phyloP scores from a whole-genome alignment of 2,329 filamentous ascomycete species.

The Colletotrichum tropicicola region DNA sequence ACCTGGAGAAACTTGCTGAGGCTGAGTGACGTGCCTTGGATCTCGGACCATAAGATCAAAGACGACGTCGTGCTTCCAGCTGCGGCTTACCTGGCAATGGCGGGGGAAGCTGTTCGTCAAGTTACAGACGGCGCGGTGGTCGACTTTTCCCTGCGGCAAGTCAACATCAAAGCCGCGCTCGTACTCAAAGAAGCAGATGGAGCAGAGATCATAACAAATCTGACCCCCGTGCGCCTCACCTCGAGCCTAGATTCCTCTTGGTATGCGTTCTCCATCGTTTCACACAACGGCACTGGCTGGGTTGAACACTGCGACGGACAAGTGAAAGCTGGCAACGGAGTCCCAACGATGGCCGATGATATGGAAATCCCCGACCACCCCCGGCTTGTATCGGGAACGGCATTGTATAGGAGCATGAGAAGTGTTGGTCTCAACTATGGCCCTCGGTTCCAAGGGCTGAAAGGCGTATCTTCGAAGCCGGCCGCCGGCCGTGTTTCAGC shows the following conservation, averaged over 20 bases:
- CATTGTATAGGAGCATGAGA: conserved; percentile 6
- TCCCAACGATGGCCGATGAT: conserved; percentile 36
- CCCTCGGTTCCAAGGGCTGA: conserved; percentile 5
- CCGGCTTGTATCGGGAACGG: conserved; percentile 28
- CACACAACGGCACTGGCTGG: conserved; percentile 1
- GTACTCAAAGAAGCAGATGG: conserved; percentile 25
- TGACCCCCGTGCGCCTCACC: conserved; percentile 33
- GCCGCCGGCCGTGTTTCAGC: background rate
- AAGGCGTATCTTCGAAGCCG: background rate
- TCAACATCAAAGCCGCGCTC: conserved; percentile 35
- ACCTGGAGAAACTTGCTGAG: conserved; percentile 34
- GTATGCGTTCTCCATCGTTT: background rate
- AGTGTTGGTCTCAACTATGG: conserved; percentile 19
- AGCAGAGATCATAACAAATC: background rate
- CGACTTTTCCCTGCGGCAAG: conserved; percentile 39
- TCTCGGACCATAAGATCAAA: conserved; percentile 53
- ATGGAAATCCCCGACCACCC: background rate
- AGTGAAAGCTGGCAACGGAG: conserved; percentile 43
- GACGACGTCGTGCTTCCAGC: conserved; percentile 51
- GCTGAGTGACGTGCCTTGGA: conserved; percentile 43
- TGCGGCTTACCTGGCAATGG: conserved; percentile 45
- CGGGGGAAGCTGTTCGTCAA: conserved; percentile 3
- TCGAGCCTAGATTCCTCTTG: conserved; percentile 27
- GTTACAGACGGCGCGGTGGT: conserved; percentile 35
- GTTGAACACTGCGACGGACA: conserved; percentile 37